Percentiles rank a stretch among this genome's conserved stretches.
phyloP scores from a whole-genome alignment of 1,284 basidiomycete species.

The Tilletiopsis washingtonensis region DNA sequence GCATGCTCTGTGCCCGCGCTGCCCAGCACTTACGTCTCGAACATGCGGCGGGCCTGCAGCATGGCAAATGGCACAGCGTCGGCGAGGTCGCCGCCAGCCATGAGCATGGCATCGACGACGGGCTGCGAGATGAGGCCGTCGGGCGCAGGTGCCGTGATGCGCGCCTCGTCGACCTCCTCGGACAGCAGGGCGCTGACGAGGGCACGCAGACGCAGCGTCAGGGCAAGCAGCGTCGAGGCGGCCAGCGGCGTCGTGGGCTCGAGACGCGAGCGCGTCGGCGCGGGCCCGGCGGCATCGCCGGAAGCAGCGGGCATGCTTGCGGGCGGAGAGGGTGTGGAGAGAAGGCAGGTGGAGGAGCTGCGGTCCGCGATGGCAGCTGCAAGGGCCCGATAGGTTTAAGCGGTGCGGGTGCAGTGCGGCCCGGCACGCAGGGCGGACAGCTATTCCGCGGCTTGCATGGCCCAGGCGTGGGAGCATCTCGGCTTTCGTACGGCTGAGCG shows the following conservation, averaged over 20 bases:
- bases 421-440: too few relatives aligned
- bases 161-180: constrained; percentile 26
- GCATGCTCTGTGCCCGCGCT: background rate
- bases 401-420: too few relatives aligned
- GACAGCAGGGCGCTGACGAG: constrained; percentile 25
- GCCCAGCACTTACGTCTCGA: constrained; percentile 12
- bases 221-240: constrained; percentile 1
- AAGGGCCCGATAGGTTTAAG: too few relatives aligned
- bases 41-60: constrained; percentile 24
- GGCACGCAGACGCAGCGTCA: constrained; percentile 23
- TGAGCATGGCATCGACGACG: constrained; percentile 24
- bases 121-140: constrained; percentile 23
- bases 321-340: too few relatives aligned
- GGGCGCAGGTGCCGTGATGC: constrained; percentile 17
- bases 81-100: constrained; percentile 30
- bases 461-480: too few relatives aligned
- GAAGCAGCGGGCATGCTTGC: too few relatives aligned
- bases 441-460: too few relatives aligned
- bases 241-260: background rate
- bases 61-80: constrained; percentile 32
- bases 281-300: too few relatives aligned
- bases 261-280: too few relatives aligned
- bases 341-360: too few relatives aligned
- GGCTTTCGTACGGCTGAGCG: too few relatives aligned
- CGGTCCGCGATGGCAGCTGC: too few relatives aligned